These are phyloP conservation scores for Pythium rishiriense DNA, from an alignment of 352 stramenopile genomes.

Conservation along the genomic window DNA sequence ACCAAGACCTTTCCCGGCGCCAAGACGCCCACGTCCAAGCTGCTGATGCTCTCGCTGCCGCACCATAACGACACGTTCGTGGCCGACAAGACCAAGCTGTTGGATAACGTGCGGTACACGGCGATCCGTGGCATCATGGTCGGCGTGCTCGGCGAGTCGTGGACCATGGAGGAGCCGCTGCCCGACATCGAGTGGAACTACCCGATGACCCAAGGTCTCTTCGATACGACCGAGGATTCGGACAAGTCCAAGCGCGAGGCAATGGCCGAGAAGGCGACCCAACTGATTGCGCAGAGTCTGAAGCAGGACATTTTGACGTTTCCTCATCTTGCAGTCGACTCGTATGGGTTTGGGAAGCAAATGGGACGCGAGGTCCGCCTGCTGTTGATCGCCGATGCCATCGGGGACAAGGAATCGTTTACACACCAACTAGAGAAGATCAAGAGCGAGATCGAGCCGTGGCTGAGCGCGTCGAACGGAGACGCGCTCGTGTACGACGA, in stretches of 20 bases:
- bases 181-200: constrained; percentile 68
- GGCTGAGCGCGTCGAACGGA: constrained; percentile 61
- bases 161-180: constrained; percentile 66
- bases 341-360: constrained; percentile 84
- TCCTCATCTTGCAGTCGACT: constrained; percentile 47
- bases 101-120: constrained; percentile 56
- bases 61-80: constrained; percentile 60
- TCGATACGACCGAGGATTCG: constrained; percentile 33
- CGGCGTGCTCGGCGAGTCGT: constrained; percentile 58
- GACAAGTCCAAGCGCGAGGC: constrained; percentile 17
- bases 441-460: constrained; percentile 52
- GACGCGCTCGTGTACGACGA: constrained; percentile 91
- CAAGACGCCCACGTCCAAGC: constrained; percentile 25
- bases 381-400: constrained; percentile 75
- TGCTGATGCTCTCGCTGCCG: constrained; percentile 74
- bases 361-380: constrained; percentile 70
- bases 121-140: constrained; percentile 76
- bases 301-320: constrained; percentile 55
- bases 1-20: constrained; percentile 41
- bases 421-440: constrained; percentile 55
- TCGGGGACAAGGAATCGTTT: constrained; percentile 51
- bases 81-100: constrained; percentile 15
- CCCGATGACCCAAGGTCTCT: constrained; percentile 49
- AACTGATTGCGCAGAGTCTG: constrained; percentile 47
- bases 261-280: constrained; percentile 36